Evolutionary conservation across 2,329 filamentous ascomycete species (phyloP).

Genomic region (Calonectria fujianensis): DNA sequence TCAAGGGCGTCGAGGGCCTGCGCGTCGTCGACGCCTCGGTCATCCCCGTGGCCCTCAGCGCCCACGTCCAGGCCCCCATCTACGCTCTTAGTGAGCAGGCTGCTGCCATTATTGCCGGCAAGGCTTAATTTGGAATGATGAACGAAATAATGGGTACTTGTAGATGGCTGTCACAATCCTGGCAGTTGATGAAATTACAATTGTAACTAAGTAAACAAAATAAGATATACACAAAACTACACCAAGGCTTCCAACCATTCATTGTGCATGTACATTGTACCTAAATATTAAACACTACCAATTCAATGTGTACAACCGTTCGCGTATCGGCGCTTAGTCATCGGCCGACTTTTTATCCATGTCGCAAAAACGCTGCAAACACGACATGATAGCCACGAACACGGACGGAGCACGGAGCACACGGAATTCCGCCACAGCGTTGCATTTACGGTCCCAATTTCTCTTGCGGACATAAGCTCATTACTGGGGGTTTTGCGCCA

Average conservation of each 20-base stretch:
- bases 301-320: too few relatives aligned
- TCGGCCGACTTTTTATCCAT: neutral
- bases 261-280: neutral
- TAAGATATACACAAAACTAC: neutral
- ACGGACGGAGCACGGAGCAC: neutral
- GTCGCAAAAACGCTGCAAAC: neutral
- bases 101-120: conserved; percentile 50
- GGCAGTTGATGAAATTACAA: conserved; percentile 18
- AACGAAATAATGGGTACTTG: conserved; percentile 15
- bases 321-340: neutral
- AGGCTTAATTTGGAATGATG: conserved; percentile 23
- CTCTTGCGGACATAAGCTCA: neutral
- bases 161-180: neutral
- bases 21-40: conserved; percentile 60
- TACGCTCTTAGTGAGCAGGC: conserved; percentile 61
- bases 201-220: neutral
- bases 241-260: neutral
- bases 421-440: neutral
- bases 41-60: conserved; percentile 56
- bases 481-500: neutral
- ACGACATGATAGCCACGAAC: neutral
- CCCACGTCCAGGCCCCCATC: conserved; percentile 57
- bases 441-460: neutral
- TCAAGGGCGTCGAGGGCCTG: conserved; percentile 64
- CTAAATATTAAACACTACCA: too few relatives aligned